phyloP scores from a whole-genome alignment of 2,329 filamentous ascomycete genomes.

The Penicillium sp. region DNA sequence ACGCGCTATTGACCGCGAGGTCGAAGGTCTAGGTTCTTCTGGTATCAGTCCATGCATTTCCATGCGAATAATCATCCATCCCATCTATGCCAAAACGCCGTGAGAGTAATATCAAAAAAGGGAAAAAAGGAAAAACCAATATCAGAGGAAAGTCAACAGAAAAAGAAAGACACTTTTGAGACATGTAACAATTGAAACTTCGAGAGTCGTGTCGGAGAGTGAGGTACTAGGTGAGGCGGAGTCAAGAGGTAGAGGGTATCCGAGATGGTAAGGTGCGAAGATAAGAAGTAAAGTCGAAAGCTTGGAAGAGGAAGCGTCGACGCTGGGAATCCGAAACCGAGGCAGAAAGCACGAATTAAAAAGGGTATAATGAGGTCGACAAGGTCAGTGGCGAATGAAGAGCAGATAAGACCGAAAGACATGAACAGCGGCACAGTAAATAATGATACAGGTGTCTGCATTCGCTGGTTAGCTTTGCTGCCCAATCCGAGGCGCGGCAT shows the following conservation, averaged over 20 bases:
- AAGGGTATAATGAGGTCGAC: slow-evolving; percentile 27
- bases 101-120: slow-evolving; percentile 17
- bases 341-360: slow-evolving; percentile 25
- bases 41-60: slow-evolving; percentile 40
- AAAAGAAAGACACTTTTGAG: slow-evolving; percentile 25
- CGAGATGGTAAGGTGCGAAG: slow-evolving; percentile 15
- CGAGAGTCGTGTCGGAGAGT: slow-evolving; percentile 11
- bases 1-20: slow-evolving; percentile 35
- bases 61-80: slow-evolving; percentile 26
- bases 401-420: slow-evolving; percentile 18
- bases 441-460: slow-evolving; percentile 33
- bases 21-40: slow-evolving; percentile 37
- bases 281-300: slow-evolving; percentile 9
- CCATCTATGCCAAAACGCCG: slow-evolving; percentile 41
- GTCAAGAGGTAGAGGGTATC: slow-evolving; percentile 8
- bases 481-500: slow-evolving; percentile 17
- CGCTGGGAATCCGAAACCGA: slow-evolving; percentile 26
- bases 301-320: slow-evolving; percentile 14
- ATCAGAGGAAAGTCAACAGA: slow-evolving; percentile 13
- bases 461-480: slow-evolving; percentile 20
- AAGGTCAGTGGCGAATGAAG: slow-evolving; percentile 18
- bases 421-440: slow-evolving; percentile 9
- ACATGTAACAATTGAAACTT: slow-evolving; percentile 8
- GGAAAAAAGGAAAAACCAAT: slow-evolving; percentile 10
- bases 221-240: slow-evolving; percentile 3